phyloP scores from a whole-genome alignment of 2,329 filamentous ascomycete species.

The Sarocladiaceae sp. region DNA sequence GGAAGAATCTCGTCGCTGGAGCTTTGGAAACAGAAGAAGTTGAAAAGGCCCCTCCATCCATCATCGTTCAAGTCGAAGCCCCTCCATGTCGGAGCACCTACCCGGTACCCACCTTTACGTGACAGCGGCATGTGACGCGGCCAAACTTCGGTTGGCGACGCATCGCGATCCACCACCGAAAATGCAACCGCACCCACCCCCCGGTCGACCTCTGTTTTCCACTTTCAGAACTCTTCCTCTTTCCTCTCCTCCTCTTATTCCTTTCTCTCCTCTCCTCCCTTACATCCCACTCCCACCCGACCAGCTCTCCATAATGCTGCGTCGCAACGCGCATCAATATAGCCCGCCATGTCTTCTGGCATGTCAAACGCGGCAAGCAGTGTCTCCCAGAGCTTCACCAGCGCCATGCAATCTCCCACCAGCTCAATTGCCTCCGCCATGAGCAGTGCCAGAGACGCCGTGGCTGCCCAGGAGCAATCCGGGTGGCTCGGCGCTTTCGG shows the following conservation, averaged over 20 bases:
- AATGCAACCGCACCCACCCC: constrained; percentile 3
- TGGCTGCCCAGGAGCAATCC: constrained; percentile 31
- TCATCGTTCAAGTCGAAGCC: no score
- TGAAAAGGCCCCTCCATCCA: no score
- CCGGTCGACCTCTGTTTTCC: constrained; percentile 7
- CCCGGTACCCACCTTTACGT: neutral
- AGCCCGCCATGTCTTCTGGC: constrained; percentile 35
- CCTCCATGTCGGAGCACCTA: neutral
- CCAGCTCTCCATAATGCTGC: constrained; percentile 29
- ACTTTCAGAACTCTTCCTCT: constrained; percentile 16
- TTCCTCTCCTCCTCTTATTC: constrained; percentile 10
- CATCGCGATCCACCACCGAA: constrained; percentile 9
- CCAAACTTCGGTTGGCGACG: constrained; percentile 4
- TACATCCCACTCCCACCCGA: constrained; percentile 16
- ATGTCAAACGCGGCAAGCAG: constrained; percentile 29
- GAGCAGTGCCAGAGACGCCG: constrained; percentile 26
- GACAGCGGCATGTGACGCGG: constrained; percentile 6
- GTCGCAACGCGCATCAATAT: constrained; percentile 18
- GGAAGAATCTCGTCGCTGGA: neutral
- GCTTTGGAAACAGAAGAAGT: constrained; percentile 7
- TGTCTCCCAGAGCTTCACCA: constrained; percentile 26
- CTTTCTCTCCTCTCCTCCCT: constrained; percentile 13
- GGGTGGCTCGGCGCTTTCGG: constrained; percentile 55
- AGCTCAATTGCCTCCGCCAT: constrained; percentile 31
- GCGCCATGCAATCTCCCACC: constrained; percentile 23